These are phyloP conservation scores for Suaeda aralocaspica DNA, from an alignment of 148 eudicot species.

Conservation along the genomic window DNA sequence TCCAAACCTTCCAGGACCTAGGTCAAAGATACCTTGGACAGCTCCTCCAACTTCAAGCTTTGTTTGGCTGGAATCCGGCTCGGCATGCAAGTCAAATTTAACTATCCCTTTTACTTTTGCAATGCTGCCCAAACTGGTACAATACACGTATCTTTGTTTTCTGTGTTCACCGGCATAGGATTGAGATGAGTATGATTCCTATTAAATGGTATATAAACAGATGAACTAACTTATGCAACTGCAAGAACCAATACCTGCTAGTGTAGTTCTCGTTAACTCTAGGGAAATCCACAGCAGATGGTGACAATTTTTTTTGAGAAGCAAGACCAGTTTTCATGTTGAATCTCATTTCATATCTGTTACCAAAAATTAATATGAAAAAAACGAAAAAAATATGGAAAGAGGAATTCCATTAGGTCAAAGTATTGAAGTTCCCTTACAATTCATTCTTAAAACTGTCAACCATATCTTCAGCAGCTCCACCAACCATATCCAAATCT, in stretches of 20 bases:
- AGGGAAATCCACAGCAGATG: constrained; percentile 87
- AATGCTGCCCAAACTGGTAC: constrained; percentile 59
- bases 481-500: constrained; percentile 69
- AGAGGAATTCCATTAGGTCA: background rate
- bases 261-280: constrained; percentile 81
- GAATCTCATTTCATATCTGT: constrained; percentile 95
- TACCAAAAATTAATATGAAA: constrained; percentile 8
- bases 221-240: background rate
- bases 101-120: constrained; percentile 75
- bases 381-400: background rate
- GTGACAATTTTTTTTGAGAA: constrained; percentile 77
- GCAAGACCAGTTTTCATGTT: constrained; percentile 80
- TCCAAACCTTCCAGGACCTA: constrained; percentile 84
- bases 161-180: constrained; percentile 27
- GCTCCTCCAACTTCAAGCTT: constrained; percentile 84
- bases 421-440: constrained; percentile 40
- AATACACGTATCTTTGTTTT: constrained; percentile 84
- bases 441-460: constrained; percentile 69
- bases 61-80: constrained; percentile 62
- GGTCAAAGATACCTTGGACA: constrained; percentile 72
- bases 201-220: background rate
- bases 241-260: constrained; percentile 52
- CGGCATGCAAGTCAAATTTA: constrained; percentile 89
- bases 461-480: constrained; percentile 48
- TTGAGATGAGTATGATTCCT: background rate